A percentile compares a stretch with the other conserved stretches of the same genome.
Conservation (phyloP, 2,329 filamentous ascomycete species). For the Didymella arachidicola region DNA sequence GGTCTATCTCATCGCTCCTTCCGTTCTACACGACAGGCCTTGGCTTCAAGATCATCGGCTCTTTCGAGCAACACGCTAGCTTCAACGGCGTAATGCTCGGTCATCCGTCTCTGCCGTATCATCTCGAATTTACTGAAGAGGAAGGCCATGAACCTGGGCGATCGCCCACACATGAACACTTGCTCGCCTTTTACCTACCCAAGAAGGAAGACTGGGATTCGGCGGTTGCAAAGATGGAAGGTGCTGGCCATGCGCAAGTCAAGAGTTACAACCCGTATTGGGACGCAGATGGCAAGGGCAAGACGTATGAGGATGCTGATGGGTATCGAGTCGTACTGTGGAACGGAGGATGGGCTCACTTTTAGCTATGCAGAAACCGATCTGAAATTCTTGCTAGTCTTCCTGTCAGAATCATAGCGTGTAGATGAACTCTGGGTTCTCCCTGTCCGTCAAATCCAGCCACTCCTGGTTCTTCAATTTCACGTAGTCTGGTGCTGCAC, state of each 20-base stretch:
- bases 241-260: constrained; percentile 48
- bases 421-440: constrained; percentile 71
- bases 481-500: constrained; percentile 64
- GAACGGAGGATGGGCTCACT: constrained; percentile 32
- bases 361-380: not conserved
- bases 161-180: constrained; percentile 54
- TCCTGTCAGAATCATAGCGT: constrained; percentile 49
- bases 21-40: constrained; percentile 56
- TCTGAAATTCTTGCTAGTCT: not conserved
- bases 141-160: constrained; percentile 47
- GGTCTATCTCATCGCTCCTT: constrained; percentile 50
- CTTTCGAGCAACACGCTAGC: constrained; percentile 50
- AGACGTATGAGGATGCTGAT: constrained; percentile 57
- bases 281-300: constrained; percentile 51
- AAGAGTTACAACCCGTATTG: constrained; percentile 56
- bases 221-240: constrained; percentile 49
- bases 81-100: constrained; percentile 57
- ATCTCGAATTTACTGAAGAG: constrained; percentile 56
- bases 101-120: constrained; percentile 49
- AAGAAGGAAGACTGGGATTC: constrained; percentile 38
- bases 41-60: constrained; percentile 48
- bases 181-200: constrained; percentile 56
- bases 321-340: constrained; percentile 57
- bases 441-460: constrained; percentile 70
- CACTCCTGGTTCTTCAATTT: constrained; percentile 73